Evolutionary conservation across 2,329 filamentous ascomycete genomes (phyloP).

Genomic region (Apiospora arundinis): DNA sequence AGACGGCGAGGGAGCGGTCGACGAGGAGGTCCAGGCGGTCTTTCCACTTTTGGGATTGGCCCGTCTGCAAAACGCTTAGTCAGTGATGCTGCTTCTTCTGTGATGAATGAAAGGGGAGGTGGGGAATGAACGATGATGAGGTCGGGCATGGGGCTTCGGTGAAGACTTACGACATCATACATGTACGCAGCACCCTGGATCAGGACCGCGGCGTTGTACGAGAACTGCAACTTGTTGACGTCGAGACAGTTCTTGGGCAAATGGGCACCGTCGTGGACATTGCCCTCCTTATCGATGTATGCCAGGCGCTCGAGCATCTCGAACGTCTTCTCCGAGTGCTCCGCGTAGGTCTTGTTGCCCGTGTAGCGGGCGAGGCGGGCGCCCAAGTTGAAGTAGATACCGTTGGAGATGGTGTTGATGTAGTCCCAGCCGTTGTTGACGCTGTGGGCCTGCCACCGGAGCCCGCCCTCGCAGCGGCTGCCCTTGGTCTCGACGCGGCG

Average conservation of each 20-base stretch:
- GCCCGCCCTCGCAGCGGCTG: slow-evolving; percentile 62
- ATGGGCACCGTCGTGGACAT: slow-evolving; percentile 64
- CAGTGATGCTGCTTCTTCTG: too few relatives aligned
- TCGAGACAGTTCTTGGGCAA: slow-evolving; percentile 57
- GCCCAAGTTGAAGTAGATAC: slow-evolving; percentile 55
- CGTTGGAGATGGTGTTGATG: slow-evolving; percentile 62
- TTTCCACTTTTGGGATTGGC: slow-evolving; percentile 45
- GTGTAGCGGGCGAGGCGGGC: slow-evolving; percentile 69
- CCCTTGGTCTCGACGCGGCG: slow-evolving; percentile 53
- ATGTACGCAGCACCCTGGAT: slow-evolving; percentile 62
- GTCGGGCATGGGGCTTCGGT: too few relatives aligned
- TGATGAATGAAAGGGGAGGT: too few relatives aligned
- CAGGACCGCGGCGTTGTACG: slow-evolving; percentile 60
- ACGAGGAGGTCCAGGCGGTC: slow-evolving; percentile 55
- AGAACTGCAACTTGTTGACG: slow-evolving; percentile 60
- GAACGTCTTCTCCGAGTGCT: slow-evolving; percentile 62
- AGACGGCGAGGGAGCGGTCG: slow-evolving; percentile 49
- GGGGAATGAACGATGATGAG: too few relatives aligned
- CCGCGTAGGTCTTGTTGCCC: slow-evolving; percentile 59
- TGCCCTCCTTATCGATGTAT: slow-evolving; percentile 61
- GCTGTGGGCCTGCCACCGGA: slow-evolving; percentile 71
- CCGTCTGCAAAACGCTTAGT: slow-evolving; percentile 43
- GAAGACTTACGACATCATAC: slow-evolving; percentile 60
- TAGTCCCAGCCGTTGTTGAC: slow-evolving; percentile 72
- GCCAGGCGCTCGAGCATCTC: slow-evolving; percentile 60